Base-by-base conservation (phyloP, 768 basidiomycete genomes). In the Amanita thiersii region DNA sequence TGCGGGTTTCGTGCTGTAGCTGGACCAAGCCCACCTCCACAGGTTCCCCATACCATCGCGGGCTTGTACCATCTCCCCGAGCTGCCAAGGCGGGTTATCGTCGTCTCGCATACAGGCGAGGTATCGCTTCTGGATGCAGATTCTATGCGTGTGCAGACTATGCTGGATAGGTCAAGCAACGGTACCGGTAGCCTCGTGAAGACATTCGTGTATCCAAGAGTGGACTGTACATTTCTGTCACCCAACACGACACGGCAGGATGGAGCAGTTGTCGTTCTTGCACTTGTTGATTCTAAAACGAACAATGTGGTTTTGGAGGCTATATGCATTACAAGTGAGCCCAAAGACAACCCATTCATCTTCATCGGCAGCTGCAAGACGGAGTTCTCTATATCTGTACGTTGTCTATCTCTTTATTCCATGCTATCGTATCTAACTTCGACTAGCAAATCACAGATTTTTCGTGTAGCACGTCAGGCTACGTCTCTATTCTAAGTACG, bases 401-500 rank as follows among this genome's bases (percentile, higher is more conserved):
- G 44, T 64, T 66, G 48, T 41, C 54, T 37, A 15, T 40, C 25
- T 7, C 3, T 9, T 5, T 44, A 35, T 17, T 45, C 10, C 28
- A 38, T 19, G 23, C 24, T 15, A 20, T 31, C 18, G 23, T 31
- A 32, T 43, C 43, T 54, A 40, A 46, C n/a, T 19, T 37, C 21
- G 26, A 12, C 3, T 34, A 73, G 71, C 49, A 64, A 44, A 59
- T 73, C 17, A 50, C 53, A 6, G 55, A 58, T 32, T 49, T 63
- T 1, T 67, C 74, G 4, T 72, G 63, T 35, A 77, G 73, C 47
- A 28, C 58, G 0, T 65, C 69, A 4, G 79, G 78, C 14, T 59
- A 61, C 49, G 44, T 79, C 32, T 73, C 65, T 45, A 52, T 77
- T 23, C 52, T 79, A n/a, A 56, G 78, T 77, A 51, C 29, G 72